These are phyloP conservation scores for Dioszegia hungarica DNA, from an alignment of 768 basidiomycete species.

Conservation along the genomic window DNA sequence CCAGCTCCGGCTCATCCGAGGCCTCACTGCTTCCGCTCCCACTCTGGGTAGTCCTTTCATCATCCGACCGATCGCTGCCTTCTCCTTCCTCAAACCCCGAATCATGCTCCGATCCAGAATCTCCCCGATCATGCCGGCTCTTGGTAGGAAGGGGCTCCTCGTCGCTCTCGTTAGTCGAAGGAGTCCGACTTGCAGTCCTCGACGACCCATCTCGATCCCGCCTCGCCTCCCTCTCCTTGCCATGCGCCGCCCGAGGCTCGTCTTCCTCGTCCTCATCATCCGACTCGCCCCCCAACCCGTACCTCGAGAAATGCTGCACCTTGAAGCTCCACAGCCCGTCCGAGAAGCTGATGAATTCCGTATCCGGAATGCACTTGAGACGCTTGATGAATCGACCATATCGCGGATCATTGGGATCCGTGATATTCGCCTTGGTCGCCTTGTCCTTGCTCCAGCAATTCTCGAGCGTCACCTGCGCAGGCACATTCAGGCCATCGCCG, in stretches of 20 bases:
- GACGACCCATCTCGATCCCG: neutral
- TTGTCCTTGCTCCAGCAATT: conserved; percentile 87
- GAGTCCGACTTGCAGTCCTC: neutral
- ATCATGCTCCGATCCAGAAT: conserved; percentile 17
- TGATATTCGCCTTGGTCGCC: conserved; percentile 82
- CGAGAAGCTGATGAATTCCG: conserved; percentile 71
- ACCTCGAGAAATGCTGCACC: conserved; percentile 74
- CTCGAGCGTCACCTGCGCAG: conserved; percentile 68
- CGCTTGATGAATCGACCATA: conserved; percentile 69
- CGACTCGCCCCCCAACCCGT: conserved; percentile 34
- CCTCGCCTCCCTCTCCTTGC: neutral
- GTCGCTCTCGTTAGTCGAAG: conserved; percentile 7
- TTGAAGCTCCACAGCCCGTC: conserved; percentile 90
- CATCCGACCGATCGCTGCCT: neutral
- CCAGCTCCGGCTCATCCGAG: conserved; percentile 2
- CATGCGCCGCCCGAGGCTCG: conserved; percentile 13
- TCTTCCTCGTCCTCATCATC: conserved; percentile 40
- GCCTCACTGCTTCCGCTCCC: conserved; percentile 17
- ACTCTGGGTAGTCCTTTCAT: neutral
- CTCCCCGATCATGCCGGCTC: conserved; percentile 13
- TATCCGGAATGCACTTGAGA: conserved; percentile 77
- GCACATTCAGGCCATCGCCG: conserved; percentile 84
- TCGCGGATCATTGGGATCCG: conserved; percentile 69
- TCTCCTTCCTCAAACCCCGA: conserved; percentile 5
- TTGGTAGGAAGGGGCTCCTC: conserved; percentile 30